Evolutionary conservation across 768 basidiomycete species (phyloP), one percentile per base, ranked within the genome.

Genomic region (Austroboletus festivus): DNA sequence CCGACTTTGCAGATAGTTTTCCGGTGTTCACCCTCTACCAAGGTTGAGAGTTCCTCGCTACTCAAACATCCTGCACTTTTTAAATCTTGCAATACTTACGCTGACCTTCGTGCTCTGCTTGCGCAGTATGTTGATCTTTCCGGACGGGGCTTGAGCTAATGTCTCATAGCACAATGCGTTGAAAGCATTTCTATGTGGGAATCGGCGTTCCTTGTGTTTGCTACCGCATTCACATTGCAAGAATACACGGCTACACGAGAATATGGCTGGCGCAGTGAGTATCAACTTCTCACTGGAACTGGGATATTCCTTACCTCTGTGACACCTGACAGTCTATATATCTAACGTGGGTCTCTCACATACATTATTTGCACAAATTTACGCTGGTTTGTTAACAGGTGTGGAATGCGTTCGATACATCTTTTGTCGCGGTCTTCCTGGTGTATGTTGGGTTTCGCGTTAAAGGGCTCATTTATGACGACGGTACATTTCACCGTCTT

Each of bases 361-460:
- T 54, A 20, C 35, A 44, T 38, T 16, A 35, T 4, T 15, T 22
- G 21, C n/a, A 16, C 5, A 3, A 30, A 41, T 33, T 47, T 40
- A 43, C 31, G 43, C 37, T 38, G 26, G 20, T 44, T n/a, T n/a
- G n/a, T n/a, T n/a, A 42, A 18, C 56, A 93, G 89, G 82, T 93
- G 54, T 95, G 93, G 93, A 94, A 93, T 61, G 85, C 82, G 5
- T 92, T 94, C 56, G 93, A 90, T 67, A 83, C 86, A 20, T 75
- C 79, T 0, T 90, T 90, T 62, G 76, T 83, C 51, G 50, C 81
- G 21, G 73, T 92, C 41, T 91, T 87, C 64, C 58, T 88, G 21
- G 73, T 73, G 7, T 95, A 89, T 63, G 61, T 86, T 3, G 74
- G 65, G 7, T 68, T 91, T 50, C 79, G 92, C 37, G 68, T 82